Evolutionary conservation across 306 rosid species (phyloP), one percentile per base, ranked within the genome.

Genomic region (Lablab purpureus): DNA sequence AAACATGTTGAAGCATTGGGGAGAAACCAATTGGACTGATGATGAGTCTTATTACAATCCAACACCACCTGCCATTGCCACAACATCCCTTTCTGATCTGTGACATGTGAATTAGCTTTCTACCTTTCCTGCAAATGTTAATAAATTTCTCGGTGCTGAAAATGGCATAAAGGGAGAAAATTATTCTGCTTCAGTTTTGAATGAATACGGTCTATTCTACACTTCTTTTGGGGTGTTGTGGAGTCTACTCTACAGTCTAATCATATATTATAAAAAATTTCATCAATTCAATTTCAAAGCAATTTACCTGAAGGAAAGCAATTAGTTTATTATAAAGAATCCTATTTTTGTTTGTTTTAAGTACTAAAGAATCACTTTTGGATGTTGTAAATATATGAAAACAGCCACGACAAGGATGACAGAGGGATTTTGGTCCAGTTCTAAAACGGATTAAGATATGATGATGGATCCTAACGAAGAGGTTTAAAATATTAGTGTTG

Each of bases 21-120:
- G 70, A 17, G 70, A 64, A 45, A 34, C 70, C 70, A 64, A 64
- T 64, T 64, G 70, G 70, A 64, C 70, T 1, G 17, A 10, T 34
- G 28, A 34, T 34, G 67, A 60, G 12, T 60, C 67, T 60, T 60
- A 28, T 32, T 60, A 60, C 32, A 30, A 45, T 32, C 68, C 43
- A 62, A 62, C 68, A 17, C 68, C 45, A 17, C 68, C 68, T 30
- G 23, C 68, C 68, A 32, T 62, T 62, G 2, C 23, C 13, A 32
- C 45, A 62, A 7, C 67, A 60, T 62, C 68, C 4, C 22, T 62
- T 30, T 62, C 45, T 62, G 7, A 3, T 62, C 34, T 30, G 22
- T 62, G 45, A 62, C 13, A 62, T 12, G 40, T 59, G 1, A 28
- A 60, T 15, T 30, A 5, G 11, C 43, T 62, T 62, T 30, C 23